A percentile compares a stretch with the other conserved stretches of the same genome.
phyloP scores from a whole-genome alignment of 129 eudicot genomes.

The Saussurea involucrata region DNA sequence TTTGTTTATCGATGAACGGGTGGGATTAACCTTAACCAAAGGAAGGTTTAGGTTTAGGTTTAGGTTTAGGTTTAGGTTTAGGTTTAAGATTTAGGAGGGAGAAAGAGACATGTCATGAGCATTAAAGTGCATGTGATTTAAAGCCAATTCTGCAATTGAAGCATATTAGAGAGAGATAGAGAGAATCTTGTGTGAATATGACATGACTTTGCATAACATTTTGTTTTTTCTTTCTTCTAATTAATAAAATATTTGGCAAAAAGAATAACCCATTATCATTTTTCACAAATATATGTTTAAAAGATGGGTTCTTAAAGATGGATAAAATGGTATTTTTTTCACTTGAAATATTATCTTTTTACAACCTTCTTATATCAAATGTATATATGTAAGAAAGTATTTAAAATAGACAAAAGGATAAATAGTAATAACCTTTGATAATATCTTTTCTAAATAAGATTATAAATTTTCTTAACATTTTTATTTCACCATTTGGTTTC shows the following conservation, averaged over 20 bases:
- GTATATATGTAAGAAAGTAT: not conserved
- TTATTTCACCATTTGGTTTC: not conserved
- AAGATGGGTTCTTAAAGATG: not conserved
- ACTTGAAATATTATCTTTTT: not conserved
- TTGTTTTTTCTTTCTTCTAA: not conserved
- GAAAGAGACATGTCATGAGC: conserved; percentile 33
- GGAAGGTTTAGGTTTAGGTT: not conserved
- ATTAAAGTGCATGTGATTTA: conserved; percentile 26
- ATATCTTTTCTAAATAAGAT: not conserved
- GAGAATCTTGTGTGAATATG: conserved; percentile 26
- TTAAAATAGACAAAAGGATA: not conserved
- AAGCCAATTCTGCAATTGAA: conserved; percentile 20
- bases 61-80: not conserved
- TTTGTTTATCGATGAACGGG: not conserved
- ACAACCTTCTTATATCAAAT: not conserved
- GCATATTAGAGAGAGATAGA: conserved; percentile 10
- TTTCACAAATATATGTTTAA: not conserved
- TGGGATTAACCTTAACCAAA: not conserved
- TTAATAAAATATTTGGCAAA: not conserved
- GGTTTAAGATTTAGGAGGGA: not conserved
- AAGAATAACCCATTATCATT: not conserved
- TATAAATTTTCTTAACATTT: not conserved
- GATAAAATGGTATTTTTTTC: not conserved
- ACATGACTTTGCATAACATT: conserved; percentile 26
- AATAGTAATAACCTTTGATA: not conserved